A percentile compares a stretch with the other conserved stretches of the same genome.
Evolutionary conservation across 345 rosid genomes (phyloP).

Genomic region (Citrus trifoliata): DNA sequence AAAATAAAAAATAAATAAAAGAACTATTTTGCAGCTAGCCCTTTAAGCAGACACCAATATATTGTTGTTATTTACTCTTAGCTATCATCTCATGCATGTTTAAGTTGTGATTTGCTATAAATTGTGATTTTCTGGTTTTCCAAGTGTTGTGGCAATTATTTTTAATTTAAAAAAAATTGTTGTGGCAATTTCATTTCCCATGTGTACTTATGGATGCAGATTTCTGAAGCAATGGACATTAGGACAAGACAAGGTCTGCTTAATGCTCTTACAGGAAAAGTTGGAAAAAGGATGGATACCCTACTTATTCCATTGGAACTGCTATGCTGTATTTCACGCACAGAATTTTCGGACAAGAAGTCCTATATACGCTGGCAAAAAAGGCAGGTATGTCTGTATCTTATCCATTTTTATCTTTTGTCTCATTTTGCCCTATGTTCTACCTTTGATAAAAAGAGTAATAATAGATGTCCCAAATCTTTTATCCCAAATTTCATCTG

Average conservation of each 20-base stretch:
- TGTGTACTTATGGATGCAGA: constrained; percentile 38
- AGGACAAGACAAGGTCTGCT: constrained; percentile 94
- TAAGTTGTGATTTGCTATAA: not conserved
- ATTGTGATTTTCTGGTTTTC: not conserved
- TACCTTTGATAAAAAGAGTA: constrained; percentile 4
- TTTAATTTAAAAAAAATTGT: not conserved
- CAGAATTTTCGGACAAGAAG: constrained; percentile 96
- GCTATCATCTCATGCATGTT: not conserved
- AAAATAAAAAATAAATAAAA: not conserved
- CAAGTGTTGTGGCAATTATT: not conserved
- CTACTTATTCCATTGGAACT: constrained; percentile 84
- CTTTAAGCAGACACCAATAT: not conserved
- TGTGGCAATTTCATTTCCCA: constrained; percentile 9
- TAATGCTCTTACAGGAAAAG: constrained; percentile 81
- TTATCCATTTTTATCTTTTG: constrained; percentile 12
- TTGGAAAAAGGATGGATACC: constrained; percentile 93
- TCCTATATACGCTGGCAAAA: constrained; percentile 96
- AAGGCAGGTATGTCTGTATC: constrained; percentile 78
- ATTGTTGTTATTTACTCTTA: not conserved
- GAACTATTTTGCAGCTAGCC: not conserved
- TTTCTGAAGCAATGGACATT: constrained; percentile 94
- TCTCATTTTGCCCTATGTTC: not conserved
- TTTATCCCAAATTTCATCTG: too few species aligned
- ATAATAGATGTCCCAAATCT: too few species aligned
- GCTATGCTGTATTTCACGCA: constrained; percentile 83